Base-by-base conservation (phyloP, 2,329 filamentous ascomycete species). In the Botrytis tulipae region DNA sequence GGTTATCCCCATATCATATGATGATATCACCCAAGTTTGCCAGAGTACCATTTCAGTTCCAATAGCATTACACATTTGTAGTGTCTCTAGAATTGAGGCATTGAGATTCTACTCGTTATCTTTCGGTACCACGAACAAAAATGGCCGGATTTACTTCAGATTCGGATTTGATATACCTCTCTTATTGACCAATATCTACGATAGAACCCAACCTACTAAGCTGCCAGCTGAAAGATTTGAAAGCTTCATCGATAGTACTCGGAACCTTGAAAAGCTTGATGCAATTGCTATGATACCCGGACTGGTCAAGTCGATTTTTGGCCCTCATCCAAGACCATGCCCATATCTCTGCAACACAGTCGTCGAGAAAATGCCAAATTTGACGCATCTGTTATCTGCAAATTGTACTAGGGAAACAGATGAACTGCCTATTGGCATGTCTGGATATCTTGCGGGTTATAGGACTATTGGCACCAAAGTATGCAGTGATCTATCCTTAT, bases 161-260 rank as follows among this genome's bases (percentile, higher is more conserved):
- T 66, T 66, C n/a, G 42, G 62, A 4, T 66, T 66, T 66, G 62
- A 66, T 35, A 66, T 66, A 48, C 62, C 62, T 48, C 42, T 66
- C 29, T 66, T 66, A 6, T 22, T 66, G 32, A 66, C 62, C 18
- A 66, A 66, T 9, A 20, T 48, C 42, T 66, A 48, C 62, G 20
- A 32, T 2, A 25, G 22, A 12, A 32, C 12, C 22, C 42, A 10
- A 16, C 29, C 62, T 35, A 4, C 20, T 8, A 48, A 20, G 22
- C 2, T 25, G 0, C 62, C 62, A 12, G 42, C 46, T 14, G 18
- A 66, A 48, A 48, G 32, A 10, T 44, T 66, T 25, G 29, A 66
- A 29, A 44, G 12, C 2, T 66, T 66, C 10, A 48, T 66, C n/a
- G 35, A 66, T 1, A 65, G 42, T 12, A 48, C 42, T 35, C 29